Evolutionary conservation across 345 rosid species (phyloP).

Genomic region (Aegle marmelos): DNA sequence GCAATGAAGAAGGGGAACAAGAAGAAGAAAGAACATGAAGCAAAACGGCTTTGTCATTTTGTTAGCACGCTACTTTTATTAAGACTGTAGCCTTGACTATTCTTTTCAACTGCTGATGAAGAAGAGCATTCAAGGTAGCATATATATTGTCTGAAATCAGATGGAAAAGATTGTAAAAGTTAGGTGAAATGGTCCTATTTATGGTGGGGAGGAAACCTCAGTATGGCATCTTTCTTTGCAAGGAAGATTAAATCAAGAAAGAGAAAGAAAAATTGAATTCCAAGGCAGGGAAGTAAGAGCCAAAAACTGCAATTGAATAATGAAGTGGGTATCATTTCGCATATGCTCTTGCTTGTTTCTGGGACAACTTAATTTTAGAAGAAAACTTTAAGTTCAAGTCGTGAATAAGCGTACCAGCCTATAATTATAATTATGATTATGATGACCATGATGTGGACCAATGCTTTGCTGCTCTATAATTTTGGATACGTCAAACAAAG

Average conservation of each 20-base stretch:
- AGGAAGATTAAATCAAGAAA: constrained; percentile 3
- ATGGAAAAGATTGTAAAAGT: constrained; percentile 13
- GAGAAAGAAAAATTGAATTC: constrained; percentile 29
- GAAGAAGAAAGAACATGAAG: constrained; percentile 22
- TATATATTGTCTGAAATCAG: constrained; percentile 14
- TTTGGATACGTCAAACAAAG: not conserved
- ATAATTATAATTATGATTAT: not conserved
- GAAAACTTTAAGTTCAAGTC: constrained; percentile 27
- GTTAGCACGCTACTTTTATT: not conserved
- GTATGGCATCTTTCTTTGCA: constrained; percentile 15
- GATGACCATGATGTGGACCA: not conserved
- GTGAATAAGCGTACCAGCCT: not conserved
- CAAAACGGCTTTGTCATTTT: constrained; percentile 36
- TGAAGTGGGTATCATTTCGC: constrained; percentile 5
- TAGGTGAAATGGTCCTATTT: constrained; percentile 33
- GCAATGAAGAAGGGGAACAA: constrained; percentile 30
- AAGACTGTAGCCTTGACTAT: not conserved
- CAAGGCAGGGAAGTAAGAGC: constrained; percentile 24
- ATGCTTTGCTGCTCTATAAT: not conserved
- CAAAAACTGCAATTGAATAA: not conserved
- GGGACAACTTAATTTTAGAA: constrained; percentile 2
- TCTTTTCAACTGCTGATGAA: not conserved
- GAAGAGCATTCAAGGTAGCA: constrained; percentile 7
- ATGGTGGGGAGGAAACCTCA: constrained; percentile 35
- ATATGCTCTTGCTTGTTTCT: constrained; percentile 19